Conservation (phyloP, 2,329 filamentous ascomycete species). For the Zymoseptoria pseudotritici region DNA sequence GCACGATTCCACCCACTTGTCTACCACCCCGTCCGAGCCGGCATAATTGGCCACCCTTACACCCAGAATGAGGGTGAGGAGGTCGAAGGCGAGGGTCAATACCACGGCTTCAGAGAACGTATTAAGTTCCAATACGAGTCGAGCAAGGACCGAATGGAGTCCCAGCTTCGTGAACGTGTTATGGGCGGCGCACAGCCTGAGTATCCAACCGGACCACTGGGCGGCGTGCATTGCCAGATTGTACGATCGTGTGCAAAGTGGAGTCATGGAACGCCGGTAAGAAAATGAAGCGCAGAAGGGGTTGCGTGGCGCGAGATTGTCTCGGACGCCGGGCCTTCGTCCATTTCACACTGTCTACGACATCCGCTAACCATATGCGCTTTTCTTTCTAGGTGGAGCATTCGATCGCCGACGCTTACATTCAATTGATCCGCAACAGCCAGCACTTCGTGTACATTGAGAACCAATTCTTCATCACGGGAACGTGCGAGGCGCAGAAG, state of each 20-base stretch:
- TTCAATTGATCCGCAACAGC: slow-evolving; percentile 88
- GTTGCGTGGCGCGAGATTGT: too few relatives aligned
- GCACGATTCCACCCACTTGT: slow-evolving; percentile 39
- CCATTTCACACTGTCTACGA: too few relatives aligned
- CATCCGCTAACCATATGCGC: too few relatives aligned
- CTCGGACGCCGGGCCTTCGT: too few relatives aligned
- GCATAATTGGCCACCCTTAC: slow-evolving; percentile 29
- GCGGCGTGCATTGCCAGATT: slow-evolving; percentile 72
- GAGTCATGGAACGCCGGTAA: slow-evolving; percentile 48
- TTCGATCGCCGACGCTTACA: slow-evolving; percentile 89
- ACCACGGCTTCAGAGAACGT: slow-evolving; percentile 25
- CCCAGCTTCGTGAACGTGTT: slow-evolving; percentile 14
- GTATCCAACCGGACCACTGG: slow-evolving; percentile 43
- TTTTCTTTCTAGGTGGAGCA: slow-evolving; percentile 47
- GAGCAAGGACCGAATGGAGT: slow-evolving; percentile 18
- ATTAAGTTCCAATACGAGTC: slow-evolving; percentile 25
- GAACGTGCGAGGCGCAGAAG: slow-evolving; percentile 60
- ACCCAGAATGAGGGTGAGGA: slow-evolving; percentile 19
- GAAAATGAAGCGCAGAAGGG: too few relatives aligned
- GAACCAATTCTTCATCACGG: slow-evolving; percentile 88
- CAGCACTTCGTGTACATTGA: slow-evolving; percentile 97
- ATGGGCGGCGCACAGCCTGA: slow-evolving; percentile 7
- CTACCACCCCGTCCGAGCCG: slow-evolving; percentile 30
- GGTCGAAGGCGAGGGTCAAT: slow-evolving; percentile 23
- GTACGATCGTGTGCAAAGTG: slow-evolving; percentile 53